A percentile compares a stretch with the other conserved stretches of the same genome.
These are phyloP conservation scores for Wickerhamiella lipophila DNA, from an alignment of 805 yeast species.

Conservation along the genomic window DNA sequence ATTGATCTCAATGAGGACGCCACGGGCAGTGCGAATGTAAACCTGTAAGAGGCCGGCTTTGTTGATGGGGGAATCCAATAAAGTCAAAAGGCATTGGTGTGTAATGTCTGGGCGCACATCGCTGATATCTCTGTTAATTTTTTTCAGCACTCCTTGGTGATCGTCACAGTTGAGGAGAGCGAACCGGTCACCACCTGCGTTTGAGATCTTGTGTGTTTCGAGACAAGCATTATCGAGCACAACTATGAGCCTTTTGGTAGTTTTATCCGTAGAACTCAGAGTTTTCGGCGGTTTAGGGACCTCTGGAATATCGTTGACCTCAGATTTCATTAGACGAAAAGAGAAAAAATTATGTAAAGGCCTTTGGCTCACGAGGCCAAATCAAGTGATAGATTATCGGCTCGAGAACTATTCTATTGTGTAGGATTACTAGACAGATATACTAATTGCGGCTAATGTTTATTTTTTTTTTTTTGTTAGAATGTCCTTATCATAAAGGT, in stretches of 20 bases:
- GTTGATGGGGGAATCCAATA: slow-evolving; percentile 93
- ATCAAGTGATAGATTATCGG: too few species aligned
- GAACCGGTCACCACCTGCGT: slow-evolving; percentile 80
- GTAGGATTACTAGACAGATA: too few species aligned
- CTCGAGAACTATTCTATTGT: too few species aligned
- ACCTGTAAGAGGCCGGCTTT: slow-evolving; percentile 96
- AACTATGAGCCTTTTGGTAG: slow-evolving; percentile 75
- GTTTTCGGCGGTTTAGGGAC: slow-evolving; percentile 82
- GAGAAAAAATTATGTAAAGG: slow-evolving; percentile 38
- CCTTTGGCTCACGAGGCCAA: slow-evolving; percentile 11
- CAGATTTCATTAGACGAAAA: slow-evolving; percentile 26
- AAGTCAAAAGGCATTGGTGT: slow-evolving; percentile 88
- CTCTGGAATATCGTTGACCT: slow-evolving; percentile 44
- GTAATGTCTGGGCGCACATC: slow-evolving; percentile 99
- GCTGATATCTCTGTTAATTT: slow-evolving; percentile 93
- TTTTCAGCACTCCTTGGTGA: slow-evolving; percentile 88
- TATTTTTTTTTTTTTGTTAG: too few species aligned
- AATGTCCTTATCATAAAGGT: too few species aligned
- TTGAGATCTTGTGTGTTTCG: slow-evolving; percentile 76
- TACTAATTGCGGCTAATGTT: too few species aligned
- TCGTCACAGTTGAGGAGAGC: slow-evolving; percentile 95
- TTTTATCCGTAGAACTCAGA: slow-evolving; percentile 71
- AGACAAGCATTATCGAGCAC: slow-evolving; percentile 93
- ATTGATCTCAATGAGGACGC: slow-evolving; percentile 88
- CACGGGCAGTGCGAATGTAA: slow-evolving; percentile 88